Base-by-base conservation (phyloP, 2,329 filamentous ascomycete species). In the Colletotrichum caudatum region DNA sequence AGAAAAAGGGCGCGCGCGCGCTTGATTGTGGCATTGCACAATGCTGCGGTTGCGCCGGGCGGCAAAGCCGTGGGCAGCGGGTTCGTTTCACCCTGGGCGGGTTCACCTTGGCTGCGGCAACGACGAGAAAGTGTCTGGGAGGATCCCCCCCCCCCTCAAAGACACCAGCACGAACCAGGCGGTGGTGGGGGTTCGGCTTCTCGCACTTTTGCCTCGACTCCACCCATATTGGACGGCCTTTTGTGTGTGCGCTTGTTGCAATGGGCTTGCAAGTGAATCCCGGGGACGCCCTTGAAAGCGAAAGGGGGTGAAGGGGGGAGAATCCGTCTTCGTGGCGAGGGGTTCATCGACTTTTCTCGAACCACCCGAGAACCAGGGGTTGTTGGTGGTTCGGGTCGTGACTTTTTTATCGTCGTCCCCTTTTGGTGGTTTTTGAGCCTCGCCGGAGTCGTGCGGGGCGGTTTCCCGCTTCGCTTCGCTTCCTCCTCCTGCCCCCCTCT, bases 51-150 rank as follows among this genome's bases (percentile, higher is more conserved):
- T 29, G 64, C 50, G 58, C 16, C 33, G 50, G 23, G 16, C 18
- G 41, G 20, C 39, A 14, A 48, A 29, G 39, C 56, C 48, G 56
- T 29, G 23, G 48, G 48, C 14, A 7, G 61, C 66, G 48, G 67
- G 26, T 66, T 69, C 54, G 68, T 67, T 71, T 71, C 68, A 71
- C 48, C 57, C 29, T 58, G 9, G 41, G 44, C 64, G 64, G 68
- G 57, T 16, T 67, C 57, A 44, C 68, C 68, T 58, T 67, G 68
- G 20, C 53, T 20, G 51, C 33, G 12, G 16, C 26, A 44, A 46
- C 48, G 48, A 53, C 48, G 39, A 33, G 7, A 29, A 48, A 33
- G 56, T 8, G 44, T 41, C 62, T 56, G 66, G 48, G 48, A 66
- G 62, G 37, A 48, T 50, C 48, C 26, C 26, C 26, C n/a, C n/a